phyloP scores from a whole-genome alignment of 2,329 filamentous ascomycete species.

The Periconia digitata region DNA sequence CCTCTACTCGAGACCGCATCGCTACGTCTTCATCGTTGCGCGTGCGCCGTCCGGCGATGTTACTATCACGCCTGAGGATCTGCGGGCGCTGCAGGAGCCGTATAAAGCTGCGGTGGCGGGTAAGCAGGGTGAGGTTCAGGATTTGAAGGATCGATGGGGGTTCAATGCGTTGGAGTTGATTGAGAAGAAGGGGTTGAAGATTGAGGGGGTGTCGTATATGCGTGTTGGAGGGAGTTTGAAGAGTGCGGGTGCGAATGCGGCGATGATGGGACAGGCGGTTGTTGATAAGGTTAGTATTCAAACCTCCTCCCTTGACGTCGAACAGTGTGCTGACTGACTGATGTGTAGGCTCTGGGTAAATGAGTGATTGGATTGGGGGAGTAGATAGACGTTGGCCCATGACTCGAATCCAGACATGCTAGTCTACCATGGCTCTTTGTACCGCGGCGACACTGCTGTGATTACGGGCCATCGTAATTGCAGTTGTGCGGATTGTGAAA shows the following conservation, averaged over 20 bases:
- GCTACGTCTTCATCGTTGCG: constrained; percentile 23
- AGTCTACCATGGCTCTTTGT: no score
- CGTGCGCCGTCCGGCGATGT: constrained; percentile 4
- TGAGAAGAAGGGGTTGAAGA: constrained; percentile 18
- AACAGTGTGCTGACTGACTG: neutral
- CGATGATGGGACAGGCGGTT: constrained; percentile 18
- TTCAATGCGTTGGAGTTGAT: constrained; percentile 23
- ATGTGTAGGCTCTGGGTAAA: neutral
- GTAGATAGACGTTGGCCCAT: no score
- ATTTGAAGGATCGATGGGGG: constrained; percentile 26
- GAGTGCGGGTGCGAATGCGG: constrained; percentile 16
- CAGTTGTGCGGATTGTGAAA: neutral
- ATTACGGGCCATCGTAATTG: neutral
- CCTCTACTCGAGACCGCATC: constrained; percentile 20
- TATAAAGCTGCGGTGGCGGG: constrained; percentile 18
- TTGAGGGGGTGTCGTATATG: constrained; percentile 21
- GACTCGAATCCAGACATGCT: no score
- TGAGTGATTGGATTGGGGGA: no score
- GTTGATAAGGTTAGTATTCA: constrained; percentile 16
- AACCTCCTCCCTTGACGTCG: neutral
- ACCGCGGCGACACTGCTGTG: no score
- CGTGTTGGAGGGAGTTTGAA: constrained; percentile 18
- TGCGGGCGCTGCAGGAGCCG: constrained; percentile 18
- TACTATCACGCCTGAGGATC: constrained; percentile 16
- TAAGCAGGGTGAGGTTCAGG: constrained; percentile 20